Conservation (phyloP, 768 basidiomycete genomes). For the Boletus sp. region DNA sequence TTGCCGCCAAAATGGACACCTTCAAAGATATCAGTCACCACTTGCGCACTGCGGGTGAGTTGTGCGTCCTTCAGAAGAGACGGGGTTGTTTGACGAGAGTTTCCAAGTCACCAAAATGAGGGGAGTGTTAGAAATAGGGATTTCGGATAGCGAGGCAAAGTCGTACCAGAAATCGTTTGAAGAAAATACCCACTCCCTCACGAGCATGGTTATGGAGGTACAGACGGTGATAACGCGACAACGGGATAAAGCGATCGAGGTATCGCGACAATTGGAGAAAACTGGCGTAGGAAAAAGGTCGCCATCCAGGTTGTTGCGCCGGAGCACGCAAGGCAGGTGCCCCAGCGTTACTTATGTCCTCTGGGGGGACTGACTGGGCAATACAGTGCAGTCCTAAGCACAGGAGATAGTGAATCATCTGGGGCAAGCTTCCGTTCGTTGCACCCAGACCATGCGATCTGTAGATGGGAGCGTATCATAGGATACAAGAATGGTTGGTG, state of each 20-base stretch:
- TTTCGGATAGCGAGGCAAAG: not conserved
- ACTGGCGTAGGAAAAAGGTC: not conserved
- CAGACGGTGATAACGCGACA: not conserved
- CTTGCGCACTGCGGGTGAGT: not conserved
- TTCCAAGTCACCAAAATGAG: not conserved
- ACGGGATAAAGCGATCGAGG: not conserved
- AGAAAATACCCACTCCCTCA: not conserved
- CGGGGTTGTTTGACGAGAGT: not conserved
- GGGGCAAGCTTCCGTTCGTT: not conserved
- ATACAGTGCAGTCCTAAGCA: not conserved
- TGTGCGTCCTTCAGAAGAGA: no score
- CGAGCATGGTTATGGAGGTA: not conserved
- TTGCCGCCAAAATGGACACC: not conserved
- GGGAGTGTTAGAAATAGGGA: not conserved
- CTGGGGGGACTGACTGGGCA: not conserved
- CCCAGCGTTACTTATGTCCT: not conserved
- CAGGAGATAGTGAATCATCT: not conserved
- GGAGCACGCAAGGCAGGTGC: not conserved
- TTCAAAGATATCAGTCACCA: not conserved
- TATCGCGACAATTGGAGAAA: not conserved
- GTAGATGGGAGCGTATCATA: no score
- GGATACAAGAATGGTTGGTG: not conserved
- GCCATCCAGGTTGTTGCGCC: not conserved
- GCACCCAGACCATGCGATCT: not conserved
- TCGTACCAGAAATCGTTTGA: not conserved